Evolutionary conservation across 768 basidiomycete species (phyloP), one percentile per base, ranked within the genome.

Genomic region (Coprinopsis cinerea): DNA sequence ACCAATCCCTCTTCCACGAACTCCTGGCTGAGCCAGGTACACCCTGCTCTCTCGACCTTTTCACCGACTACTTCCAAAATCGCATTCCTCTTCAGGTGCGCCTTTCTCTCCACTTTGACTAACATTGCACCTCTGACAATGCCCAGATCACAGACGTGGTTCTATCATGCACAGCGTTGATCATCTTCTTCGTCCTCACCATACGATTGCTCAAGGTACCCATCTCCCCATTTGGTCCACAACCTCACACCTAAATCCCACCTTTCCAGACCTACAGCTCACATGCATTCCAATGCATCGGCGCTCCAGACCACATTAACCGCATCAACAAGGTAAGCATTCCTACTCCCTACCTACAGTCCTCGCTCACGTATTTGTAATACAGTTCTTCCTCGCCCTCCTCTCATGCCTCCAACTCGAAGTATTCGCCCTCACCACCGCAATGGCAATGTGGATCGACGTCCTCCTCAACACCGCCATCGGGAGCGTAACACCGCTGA

Each of bases 391-490:
- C 61, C 69, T 81, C 63, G 74, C 77, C 1, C 63, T 81, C 10
- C 68, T 75, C 27, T 78, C 76, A 20, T 74, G 71, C 54, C 65
- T 82, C 1, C 80, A 82, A 54, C 61, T 84, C 10, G 75, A 75
- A 44, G 66, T 71, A 1, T 82, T 79, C 60, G 67, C 77, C 40
- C 66, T 81, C 17, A 55, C 76, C 4, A 67, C 73, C 1, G 70
- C 73, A 4, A 74, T 75, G 61, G 72, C 71, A 26, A 71, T 83
- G 5, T 83, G 82, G 81, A 61, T 77, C 27, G 76, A 80, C 57
- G 69, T 79, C 44, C 67, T 83, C 23, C 51, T 72, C 26, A 71
- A 73, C 45, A 75, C 77, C 4, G 62, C 69, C 13, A 72, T 83
- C 39, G 62, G 57, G 1, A 26, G 53, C 0, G 69, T 81, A 7